Evolutionary conservation across 345 rosid species (phyloP).

Genomic region (rapeseed (Brassica napus)): Da-Ae NC_063441.1:13833001-13833500

Average conservation of each 20-base stretch:
- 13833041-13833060: constrained; percentile 89
- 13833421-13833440: constrained; percentile 57
- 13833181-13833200: constrained; percentile 75
- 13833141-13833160: constrained; percentile 63
- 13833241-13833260: constrained; percentile 92
- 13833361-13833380: constrained; percentile 82
- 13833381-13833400: constrained; percentile 93
- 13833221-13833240: constrained; percentile 90
- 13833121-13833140: constrained; percentile 63
- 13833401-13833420: constrained; percentile 92
- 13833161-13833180: constrained; percentile 80
- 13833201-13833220: constrained; percentile 62
- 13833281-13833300: constrained; percentile 88
- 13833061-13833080: constrained; percentile 82
- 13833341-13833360: constrained; percentile 86
- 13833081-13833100: constrained; percentile 79
- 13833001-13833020: constrained; percentile 79
- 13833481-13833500: neutral
- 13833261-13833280: constrained; percentile 83
- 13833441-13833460: constrained; percentile 78
- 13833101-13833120: constrained; percentile 80
- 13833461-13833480: constrained; percentile 88
- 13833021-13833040: constrained; percentile 92
- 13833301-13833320: constrained; percentile 68
- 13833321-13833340: constrained; percentile 84